A percentile compares a stretch with the other conserved stretches of the same genome.
These are phyloP conservation scores for Scorias spongiosa DNA, from an alignment of 2,329 filamentous ascomycete species.

Conservation along the genomic window DNA sequence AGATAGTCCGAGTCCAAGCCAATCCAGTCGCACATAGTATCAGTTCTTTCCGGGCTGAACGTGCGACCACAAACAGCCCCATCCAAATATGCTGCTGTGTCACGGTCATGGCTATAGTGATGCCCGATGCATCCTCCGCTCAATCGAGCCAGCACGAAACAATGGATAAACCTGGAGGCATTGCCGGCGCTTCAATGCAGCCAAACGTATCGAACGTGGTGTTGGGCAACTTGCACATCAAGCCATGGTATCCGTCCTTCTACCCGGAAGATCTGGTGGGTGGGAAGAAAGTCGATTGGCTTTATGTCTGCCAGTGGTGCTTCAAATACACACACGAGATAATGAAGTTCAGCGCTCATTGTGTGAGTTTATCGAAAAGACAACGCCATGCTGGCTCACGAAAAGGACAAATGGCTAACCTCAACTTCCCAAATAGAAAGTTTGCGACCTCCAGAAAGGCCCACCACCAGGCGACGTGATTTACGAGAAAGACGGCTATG, in stretches of 20 bases:
- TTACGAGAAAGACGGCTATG: slow-evolving; percentile 67
- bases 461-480: slow-evolving; percentile 54
- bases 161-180: no score
- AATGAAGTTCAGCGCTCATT: slow-evolving; percentile 32
- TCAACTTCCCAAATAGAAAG: slow-evolving; percentile 20
- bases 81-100: neutral
- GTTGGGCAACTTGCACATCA: slow-evolving; percentile 68
- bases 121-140: neutral
- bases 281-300: slow-evolving; percentile 28
- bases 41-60: no score
- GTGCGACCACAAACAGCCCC: neutral
- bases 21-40: no score
- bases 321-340: slow-evolving; percentile 70
- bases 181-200: slow-evolving; percentile 24
- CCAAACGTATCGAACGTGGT: slow-evolving; percentile 80
- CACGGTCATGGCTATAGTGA: neutral
- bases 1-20: no score
- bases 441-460: slow-evolving; percentile 25
- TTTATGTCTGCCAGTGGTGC: slow-evolving; percentile 85
- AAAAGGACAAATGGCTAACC: neutral
- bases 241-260: slow-evolving; percentile 85
- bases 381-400: neutral
- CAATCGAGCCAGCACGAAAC: no score
- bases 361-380: slow-evolving; percentile 17
- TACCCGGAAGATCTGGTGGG: slow-evolving; percentile 53